These are phyloP conservation scores for Massospora cicadina DNA, from an alignment of 371 early-diverging fungal genomes.

Conservation along the genomic window DNA sequence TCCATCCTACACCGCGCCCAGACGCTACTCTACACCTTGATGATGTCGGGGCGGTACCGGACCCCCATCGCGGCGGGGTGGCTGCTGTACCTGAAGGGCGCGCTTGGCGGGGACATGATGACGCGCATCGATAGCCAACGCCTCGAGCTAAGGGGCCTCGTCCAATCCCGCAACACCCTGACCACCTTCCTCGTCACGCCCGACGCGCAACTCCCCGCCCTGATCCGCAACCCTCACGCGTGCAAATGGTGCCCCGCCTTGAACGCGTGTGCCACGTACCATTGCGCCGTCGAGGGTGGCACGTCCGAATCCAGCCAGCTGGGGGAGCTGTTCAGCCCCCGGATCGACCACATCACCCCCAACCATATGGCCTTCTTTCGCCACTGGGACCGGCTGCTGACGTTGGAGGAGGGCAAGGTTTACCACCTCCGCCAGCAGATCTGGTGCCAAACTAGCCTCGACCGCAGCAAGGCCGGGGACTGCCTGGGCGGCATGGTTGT, in stretches of 20 bases:
- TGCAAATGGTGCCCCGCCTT: constrained; percentile 53
- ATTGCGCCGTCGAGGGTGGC: constrained; percentile 56
- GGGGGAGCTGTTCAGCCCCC: constrained; percentile 34
- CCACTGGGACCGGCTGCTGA: constrained; percentile 60
- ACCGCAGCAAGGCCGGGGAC: neutral
- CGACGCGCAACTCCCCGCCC: constrained; percentile 10
- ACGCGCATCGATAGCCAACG: constrained; percentile 34
- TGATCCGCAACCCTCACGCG: constrained; percentile 35
- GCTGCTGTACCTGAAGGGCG: constrained; percentile 52
- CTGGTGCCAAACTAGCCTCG: constrained; percentile 32
- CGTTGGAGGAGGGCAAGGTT: constrained; percentile 60
- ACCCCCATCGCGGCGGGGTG: constrained; percentile 43
- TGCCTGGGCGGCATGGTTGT: neutral
- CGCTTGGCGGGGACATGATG: constrained; percentile 24
- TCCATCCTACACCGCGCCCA: constrained; percentile 65
- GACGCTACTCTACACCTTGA: constrained; percentile 61
- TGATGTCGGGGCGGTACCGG: constrained; percentile 73
- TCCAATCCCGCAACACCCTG: constrained; percentile 46
- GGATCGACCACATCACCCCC: constrained; percentile 36
- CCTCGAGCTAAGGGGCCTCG: constrained; percentile 46
- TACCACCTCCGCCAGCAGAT: constrained; percentile 49
- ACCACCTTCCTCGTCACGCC: neutral
- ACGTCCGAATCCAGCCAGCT: constrained; percentile 29
- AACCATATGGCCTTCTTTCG: constrained; percentile 43
- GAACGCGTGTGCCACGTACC: constrained; percentile 46